Base-by-base conservation (phyloP, 179 eudicot genomes). In the Silene coronaria region DNA sequence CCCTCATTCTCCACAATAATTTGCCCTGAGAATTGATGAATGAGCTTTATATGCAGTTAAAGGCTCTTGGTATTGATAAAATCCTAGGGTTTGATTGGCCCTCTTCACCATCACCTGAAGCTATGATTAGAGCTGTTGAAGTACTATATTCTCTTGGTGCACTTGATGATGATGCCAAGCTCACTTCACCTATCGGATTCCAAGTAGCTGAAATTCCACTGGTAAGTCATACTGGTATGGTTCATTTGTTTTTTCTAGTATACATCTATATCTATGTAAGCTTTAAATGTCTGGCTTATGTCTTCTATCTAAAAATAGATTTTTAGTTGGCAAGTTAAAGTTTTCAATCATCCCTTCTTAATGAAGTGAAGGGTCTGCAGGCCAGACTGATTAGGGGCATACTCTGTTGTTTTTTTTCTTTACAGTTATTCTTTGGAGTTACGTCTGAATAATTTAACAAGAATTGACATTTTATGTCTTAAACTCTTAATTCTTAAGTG, bases 51-150 rank as follows among this genome's bases (percentile, higher is more conserved):
- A 79, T 73, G 75, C 89, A 95, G 99, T 84, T 95, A 77, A 95
- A 95, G 84, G 96, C 97, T 32, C 83, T 95, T 75, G 99, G 99
- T 17, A 91, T 95, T 72, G 99, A 95, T 85, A 92, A 95, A 75
- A 91, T 95, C 74, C 85, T 95, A 81, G 97, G 97, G 76, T 95
- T 95, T 81, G 97, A 89, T 79, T 95, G 99, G 97, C 97, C 88
- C 28, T 85, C 97, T 68, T 88, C 99, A 67, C 97, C 99, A 12
- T 89, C 97, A 21, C 91, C 97, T 63, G 99, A 95, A 84, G 88
- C 99, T 79, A 82, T 95, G 93, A 89, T 95, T 79, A 88, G 99
- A 85, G 97, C 97, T 57, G 91, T 95, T 68, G 99, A 95, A 89
- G 87, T 95, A 72, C 86, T 95, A 23, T 95, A 92, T 83, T 92